These are phyloP conservation scores for Auricularia heimuer DNA, from an alignment of 768 basidiomycete species.

Conservation along the genomic window DNA sequence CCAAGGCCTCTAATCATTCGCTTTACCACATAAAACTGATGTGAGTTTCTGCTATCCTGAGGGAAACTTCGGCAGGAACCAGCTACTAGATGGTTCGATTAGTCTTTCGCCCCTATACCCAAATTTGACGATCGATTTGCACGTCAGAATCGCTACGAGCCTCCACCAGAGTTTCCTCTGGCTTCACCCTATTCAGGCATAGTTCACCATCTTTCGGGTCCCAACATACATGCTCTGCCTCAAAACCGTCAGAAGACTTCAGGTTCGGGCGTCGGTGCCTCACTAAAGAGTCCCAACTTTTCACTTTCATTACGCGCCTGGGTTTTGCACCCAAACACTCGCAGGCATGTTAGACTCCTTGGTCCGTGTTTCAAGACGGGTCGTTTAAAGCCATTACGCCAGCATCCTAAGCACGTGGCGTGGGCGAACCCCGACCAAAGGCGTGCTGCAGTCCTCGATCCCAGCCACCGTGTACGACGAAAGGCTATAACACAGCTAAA, in stretches of 20 bases:
- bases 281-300: constrained; percentile 52
- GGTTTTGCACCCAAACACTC: constrained; percentile 71
- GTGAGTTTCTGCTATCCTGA: constrained; percentile 58
- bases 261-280: constrained; percentile 67
- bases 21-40: constrained; percentile 54
- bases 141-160: constrained; percentile 93
- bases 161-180: constrained; percentile 95
- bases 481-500: constrained; percentile 54
- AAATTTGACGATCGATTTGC: constrained; percentile 94
- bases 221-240: constrained; percentile 77
- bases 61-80: constrained; percentile 89
- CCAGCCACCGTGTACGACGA: constrained; percentile 42
- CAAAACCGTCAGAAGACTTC: constrained; percentile 65
- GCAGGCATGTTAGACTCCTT: constrained; percentile 80
- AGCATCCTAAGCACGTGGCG: constrained; percentile 59
- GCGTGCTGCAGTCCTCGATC: constrained; percentile 57
- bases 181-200: constrained; percentile 85
- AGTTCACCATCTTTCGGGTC: constrained; percentile 89
- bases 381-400: constrained; percentile 71
- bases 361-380: constrained; percentile 80
- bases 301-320: constrained; percentile 62
- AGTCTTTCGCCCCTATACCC: constrained; percentile 95
- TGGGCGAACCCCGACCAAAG: constrained; percentile 43
- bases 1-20: constrained; percentile 89
- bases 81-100: constrained; percentile 93